Evolutionary conservation across 139 green algal genomes (phyloP).

Genomic region (Trebouxia sp.): DNA sequence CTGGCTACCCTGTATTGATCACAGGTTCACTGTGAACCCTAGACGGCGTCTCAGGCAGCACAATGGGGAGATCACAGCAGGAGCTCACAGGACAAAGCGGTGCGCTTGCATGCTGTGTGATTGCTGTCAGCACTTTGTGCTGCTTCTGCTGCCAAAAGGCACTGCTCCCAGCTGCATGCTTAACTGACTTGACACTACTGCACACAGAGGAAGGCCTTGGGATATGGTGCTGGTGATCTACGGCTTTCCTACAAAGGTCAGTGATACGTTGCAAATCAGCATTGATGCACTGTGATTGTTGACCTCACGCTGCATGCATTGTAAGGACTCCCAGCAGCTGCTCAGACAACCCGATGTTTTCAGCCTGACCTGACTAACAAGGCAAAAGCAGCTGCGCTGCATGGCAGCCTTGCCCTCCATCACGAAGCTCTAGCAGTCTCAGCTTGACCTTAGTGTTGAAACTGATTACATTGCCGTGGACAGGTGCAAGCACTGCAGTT

Average conservation of each 20-base stretch:
- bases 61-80: conserved; percentile 84
- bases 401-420: no score
- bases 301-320: neutral
- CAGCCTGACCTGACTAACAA: no score
- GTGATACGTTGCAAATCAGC: neutral
- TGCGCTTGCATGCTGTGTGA: conserved; percentile 16
- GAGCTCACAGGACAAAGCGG: conserved; percentile 77
- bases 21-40: conserved; percentile 92
- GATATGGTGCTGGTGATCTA: conserved; percentile 93
- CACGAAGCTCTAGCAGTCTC: no score
- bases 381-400: no score
- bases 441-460: neutral
- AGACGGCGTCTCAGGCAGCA: conserved; percentile 85
- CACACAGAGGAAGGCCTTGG: conserved; percentile 77
- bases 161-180: no score
- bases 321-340: neutral
- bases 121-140: neutral
- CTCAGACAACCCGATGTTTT: no score
- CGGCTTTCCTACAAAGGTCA: conserved; percentile 81
- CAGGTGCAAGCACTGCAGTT: conserved; percentile 90
- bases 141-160: no score
- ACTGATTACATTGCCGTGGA: neutral
- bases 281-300: neutral
- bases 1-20: neutral
- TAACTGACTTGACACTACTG: no score